Conservation (phyloP, 2,329 filamentous ascomycete species). For the Orbilia oligospora region DNA sequence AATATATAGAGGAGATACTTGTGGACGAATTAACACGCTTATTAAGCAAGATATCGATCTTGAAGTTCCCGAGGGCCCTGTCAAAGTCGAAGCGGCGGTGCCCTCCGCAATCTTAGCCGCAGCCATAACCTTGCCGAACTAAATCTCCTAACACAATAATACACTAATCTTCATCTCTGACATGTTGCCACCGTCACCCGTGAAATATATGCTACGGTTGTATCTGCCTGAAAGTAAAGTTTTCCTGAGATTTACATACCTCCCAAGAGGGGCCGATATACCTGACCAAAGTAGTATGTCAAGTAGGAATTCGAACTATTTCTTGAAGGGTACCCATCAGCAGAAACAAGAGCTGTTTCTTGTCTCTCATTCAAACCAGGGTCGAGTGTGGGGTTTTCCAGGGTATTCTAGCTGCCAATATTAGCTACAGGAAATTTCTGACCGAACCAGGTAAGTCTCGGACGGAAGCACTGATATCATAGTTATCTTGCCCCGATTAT, state of each 20-base stretch:
- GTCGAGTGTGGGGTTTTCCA: slow-evolving; percentile 6
- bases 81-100: background rate
- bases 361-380: slow-evolving; percentile 10
- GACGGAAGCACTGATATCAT: background rate
- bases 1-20: too few relatives aligned
- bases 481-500: background rate
- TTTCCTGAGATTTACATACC: background rate
- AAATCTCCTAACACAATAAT: background rate
- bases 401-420: slow-evolving; percentile 2
- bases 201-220: background rate
- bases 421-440: background rate
- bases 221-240: background rate
- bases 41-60: too few relatives aligned
- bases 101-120: slow-evolving; percentile 1
- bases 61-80: too few relatives aligned
- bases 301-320: background rate
- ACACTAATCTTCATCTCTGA: background rate
- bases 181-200: background rate
- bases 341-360: slow-evolving; percentile 12
- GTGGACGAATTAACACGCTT: too few relatives aligned
- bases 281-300: background rate
- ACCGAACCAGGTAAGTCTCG: background rate
- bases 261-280: background rate
- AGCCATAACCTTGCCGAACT: background rate
- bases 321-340: background rate